phyloP scores from a whole-genome alignment of 441 rosid species.

The Gossypium armourianum region DNA sequence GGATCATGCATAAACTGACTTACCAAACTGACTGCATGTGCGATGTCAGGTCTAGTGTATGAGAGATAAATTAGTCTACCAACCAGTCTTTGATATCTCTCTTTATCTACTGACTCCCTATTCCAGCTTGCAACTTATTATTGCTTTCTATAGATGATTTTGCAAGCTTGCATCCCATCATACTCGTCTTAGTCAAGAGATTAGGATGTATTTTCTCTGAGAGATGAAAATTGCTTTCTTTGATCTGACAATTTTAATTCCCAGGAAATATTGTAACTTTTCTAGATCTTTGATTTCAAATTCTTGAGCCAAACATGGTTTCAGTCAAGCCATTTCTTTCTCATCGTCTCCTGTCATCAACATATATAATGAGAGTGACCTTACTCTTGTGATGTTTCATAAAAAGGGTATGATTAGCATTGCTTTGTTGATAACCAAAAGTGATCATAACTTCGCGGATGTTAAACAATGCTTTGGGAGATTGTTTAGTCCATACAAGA shows the following conservation, averaged over 20 bases:
- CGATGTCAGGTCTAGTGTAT: background rate
- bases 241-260: background rate
- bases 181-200: background rate
- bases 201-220: background rate
- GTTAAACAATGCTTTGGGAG: background rate
- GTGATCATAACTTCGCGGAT: background rate
- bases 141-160: background rate
- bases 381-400: background rate
- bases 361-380: background rate
- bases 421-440: background rate
- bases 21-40: background rate
- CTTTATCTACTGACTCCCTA: too few species aligned
- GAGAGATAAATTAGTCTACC: too few species aligned
- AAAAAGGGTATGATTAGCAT: background rate
- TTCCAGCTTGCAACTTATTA: background rate
- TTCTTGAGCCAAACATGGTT: background rate
- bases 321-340: background rate
- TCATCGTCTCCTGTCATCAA: background rate
- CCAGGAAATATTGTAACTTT: background rate
- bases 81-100: too few species aligned
- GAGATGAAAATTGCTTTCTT: background rate
- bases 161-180: background rate
- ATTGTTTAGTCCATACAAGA: background rate
- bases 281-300: background rate
- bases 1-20: background rate